These are phyloP conservation scores for Taphrina confusa DNA, from an alignment of 1,139 yeast species.

Conservation along the genomic window DNA sequence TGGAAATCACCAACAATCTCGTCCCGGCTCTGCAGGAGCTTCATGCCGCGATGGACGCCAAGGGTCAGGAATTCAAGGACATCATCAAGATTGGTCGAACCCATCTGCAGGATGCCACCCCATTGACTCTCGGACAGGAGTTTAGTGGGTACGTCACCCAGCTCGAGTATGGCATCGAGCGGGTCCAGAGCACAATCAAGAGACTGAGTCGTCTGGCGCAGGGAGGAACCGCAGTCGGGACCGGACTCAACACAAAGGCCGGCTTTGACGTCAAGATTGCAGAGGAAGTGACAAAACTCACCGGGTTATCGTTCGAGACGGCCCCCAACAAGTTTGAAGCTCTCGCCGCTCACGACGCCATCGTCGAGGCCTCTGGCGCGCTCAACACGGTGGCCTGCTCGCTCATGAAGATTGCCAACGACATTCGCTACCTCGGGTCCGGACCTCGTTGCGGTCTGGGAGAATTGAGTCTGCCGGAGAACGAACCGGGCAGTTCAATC, in stretches of 20 bases:
- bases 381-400: constrained; percentile 92
- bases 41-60: constrained; percentile 72
- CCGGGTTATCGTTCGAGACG: constrained; percentile 84
- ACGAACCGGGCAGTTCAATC: constrained; percentile 93
- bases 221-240: constrained; percentile 99
- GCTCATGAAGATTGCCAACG: constrained; percentile 93
- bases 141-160: constrained; percentile 96
- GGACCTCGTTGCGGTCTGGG: constrained; percentile 99
- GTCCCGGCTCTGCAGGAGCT: constrained; percentile 77
- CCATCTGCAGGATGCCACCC: constrained; percentile 97
- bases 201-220: constrained; percentile 83
- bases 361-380: constrained; percentile 97
- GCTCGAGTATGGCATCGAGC: constrained; percentile 80
- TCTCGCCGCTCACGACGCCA: constrained; percentile 96
- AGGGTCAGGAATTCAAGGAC: constrained; percentile 76
- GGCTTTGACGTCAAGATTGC: constrained; percentile 89
- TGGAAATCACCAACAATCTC: constrained; percentile 73
- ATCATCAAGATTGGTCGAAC: constrained; percentile 99
- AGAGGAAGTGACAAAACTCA: constrained; percentile 70
- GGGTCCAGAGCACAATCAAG: constrained; percentile 76
- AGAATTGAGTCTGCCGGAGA: constrained; percentile 90
- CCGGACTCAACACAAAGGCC: constrained; percentile 89
- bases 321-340: constrained; percentile 99
- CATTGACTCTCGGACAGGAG: constrained; percentile 95
- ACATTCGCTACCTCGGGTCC: constrained; percentile 94